Evolutionary conservation across 2,329 filamentous ascomycete genomes (phyloP).

Genomic region (Cercospora sesami): DNA sequence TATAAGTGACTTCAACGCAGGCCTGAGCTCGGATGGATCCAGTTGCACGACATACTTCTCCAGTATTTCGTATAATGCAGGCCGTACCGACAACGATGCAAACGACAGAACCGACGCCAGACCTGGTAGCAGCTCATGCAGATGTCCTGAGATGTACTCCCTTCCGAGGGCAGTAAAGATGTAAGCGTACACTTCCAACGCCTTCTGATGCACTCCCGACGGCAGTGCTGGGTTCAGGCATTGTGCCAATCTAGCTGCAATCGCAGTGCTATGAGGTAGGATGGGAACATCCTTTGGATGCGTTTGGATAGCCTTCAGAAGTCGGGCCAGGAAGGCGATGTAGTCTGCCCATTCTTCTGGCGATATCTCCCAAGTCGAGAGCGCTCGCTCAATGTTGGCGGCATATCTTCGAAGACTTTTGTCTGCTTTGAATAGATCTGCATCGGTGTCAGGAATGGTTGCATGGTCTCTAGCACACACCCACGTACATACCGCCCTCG

Average conservation of each 20-base stretch:
- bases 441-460: constrained; percentile 10
- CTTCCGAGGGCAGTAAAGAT: constrained; percentile 80
- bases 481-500: constrained; percentile 66
- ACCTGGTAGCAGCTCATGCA: constrained; percentile 86
- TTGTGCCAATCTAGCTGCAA: constrained; percentile 90
- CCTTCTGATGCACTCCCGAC: constrained; percentile 95
- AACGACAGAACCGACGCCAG: constrained; percentile 88
- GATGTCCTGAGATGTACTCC: constrained; percentile 67
- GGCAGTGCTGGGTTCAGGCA: constrained; percentile 91
- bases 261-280: constrained; percentile 77
- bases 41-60: constrained; percentile 77
- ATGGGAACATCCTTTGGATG: constrained; percentile 69
- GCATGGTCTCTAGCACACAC: neutral
- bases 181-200: constrained; percentile 87
- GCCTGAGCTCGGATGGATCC: constrained; percentile 69
- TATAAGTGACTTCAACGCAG: constrained; percentile 86
- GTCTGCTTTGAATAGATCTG: constrained; percentile 63
- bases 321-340: constrained; percentile 88
- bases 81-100: constrained; percentile 86
- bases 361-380: constrained; percentile 86
- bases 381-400: constrained; percentile 78
- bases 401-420: constrained; percentile 84
- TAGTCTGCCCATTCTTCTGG: constrained; percentile 99
- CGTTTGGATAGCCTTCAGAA: constrained; percentile 90
- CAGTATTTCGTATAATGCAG: constrained; percentile 78